Percentiles rank a stretch among this genome's conserved stretches.
Evolutionary conservation across 345 rosid genomes (phyloP).

Genomic region (Mallotus nudiflorus): DNA sequence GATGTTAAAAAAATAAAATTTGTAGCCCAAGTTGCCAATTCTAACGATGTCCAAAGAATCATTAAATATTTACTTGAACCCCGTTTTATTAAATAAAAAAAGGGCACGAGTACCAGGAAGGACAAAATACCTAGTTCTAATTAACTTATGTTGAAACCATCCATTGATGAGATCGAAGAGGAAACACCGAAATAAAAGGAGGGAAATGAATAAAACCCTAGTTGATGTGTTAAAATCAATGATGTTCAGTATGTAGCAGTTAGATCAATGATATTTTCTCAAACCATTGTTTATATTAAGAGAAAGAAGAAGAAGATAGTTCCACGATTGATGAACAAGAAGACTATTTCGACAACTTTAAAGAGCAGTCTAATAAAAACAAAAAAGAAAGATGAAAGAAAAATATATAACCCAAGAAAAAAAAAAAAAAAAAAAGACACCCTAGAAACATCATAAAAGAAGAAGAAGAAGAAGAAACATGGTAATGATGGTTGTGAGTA

Average conservation of each 20-base stretch:
- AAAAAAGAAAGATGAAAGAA: too few species aligned
- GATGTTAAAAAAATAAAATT: slow-evolving; percentile 26
- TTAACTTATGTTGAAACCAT: too few species aligned
- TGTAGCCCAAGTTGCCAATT: slow-evolving; percentile 12
- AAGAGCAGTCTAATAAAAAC: slow-evolving; percentile 13
- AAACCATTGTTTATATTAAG: slow-evolving; percentile 18
- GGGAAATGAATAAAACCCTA: slow-evolving; percentile 15
- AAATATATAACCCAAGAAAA: too few species aligned
- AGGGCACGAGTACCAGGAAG: too few species aligned
- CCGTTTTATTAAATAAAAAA: too few species aligned
- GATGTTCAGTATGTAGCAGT: neutral
- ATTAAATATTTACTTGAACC: too few species aligned
- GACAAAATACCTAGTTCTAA: too few species aligned
- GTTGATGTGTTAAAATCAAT: slow-evolving; percentile 5
- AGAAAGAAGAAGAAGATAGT: slow-evolving; percentile 14
- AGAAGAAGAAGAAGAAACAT: neutral
- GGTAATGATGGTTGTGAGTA: neutral
- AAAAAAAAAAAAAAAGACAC: neutral
- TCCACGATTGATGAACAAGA: slow-evolving; percentile 29
- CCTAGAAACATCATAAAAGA: neutral
- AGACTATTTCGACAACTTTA: slow-evolving; percentile 26
- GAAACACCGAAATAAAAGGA: too few species aligned
- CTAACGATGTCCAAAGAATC: neutral
- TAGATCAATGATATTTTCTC: slow-evolving; percentile 4
- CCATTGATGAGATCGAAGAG: too few species aligned